Evolutionary conservation across 306 rosid species (phyloP).

Genomic region (Rubus idaeus): DNA sequence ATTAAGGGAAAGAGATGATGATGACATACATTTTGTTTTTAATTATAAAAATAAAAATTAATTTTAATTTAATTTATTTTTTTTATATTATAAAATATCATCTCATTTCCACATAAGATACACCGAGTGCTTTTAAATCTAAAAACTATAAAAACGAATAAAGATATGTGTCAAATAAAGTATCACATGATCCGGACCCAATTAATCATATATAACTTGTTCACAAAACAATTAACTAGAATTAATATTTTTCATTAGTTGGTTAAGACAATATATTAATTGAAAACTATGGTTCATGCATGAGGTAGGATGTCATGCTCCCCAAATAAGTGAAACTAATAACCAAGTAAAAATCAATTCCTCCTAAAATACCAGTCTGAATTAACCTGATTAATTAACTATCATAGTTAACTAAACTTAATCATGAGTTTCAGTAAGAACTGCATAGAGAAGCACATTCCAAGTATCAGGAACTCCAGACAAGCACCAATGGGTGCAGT

Average conservation of each 20-base stretch:
- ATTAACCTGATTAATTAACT: no score
- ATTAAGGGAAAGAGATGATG: no score
- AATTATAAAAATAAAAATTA: no score
- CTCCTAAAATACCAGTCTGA: neutral
- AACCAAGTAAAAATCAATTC: neutral
- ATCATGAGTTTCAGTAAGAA: conserved; percentile 7
- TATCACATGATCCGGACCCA: no score
- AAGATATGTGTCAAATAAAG: no score
- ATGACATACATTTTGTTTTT: no score
- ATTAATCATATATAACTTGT: neutral
- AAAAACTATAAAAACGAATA: no score
- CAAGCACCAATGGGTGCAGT: conserved; percentile 77
- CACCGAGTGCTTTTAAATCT: no score
- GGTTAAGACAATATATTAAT: neutral
- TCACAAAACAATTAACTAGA: neutral
- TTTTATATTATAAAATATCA: no score
- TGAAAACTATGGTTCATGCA: neutral
- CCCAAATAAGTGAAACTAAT: neutral
- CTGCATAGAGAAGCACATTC: conserved; percentile 51
- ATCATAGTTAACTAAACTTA: neutral
- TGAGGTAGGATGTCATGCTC: neutral
- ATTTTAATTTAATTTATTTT: no score
- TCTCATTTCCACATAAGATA: no score
- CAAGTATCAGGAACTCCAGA: conserved; percentile 77
- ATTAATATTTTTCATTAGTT: neutral